Percentiles rank a stretch among this genome's conserved stretches.
phyloP scores from a whole-genome alignment of 306 rosid genomes.

The Arachis hypogaea region DNA sequence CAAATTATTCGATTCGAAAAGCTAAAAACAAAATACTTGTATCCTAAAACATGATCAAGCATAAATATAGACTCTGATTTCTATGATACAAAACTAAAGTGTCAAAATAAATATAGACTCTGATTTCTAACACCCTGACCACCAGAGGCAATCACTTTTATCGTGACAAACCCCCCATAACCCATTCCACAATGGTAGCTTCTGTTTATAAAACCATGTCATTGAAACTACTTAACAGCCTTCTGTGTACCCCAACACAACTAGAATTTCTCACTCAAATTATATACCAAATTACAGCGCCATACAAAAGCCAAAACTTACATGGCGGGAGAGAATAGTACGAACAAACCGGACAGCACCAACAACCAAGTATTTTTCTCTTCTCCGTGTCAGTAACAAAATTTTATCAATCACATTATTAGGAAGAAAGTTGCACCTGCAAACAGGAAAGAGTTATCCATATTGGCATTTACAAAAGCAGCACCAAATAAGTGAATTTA shows the following conservation, averaged over 20 bases:
- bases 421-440: slow-evolving; percentile 81
- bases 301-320: slow-evolving; percentile 47
- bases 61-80: too few species aligned
- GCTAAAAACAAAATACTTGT: too few species aligned
- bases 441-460: slow-evolving; percentile 32
- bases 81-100: too few species aligned
- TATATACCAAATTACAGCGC: not conserved
- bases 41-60: too few species aligned
- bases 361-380: slow-evolving; percentile 85
- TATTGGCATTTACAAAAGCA: slow-evolving; percentile 20
- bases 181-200: not conserved
- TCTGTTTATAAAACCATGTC: not conserved
- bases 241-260: not conserved
- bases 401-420: slow-evolving; percentile 78
- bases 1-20: too few species aligned
- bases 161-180: too few species aligned
- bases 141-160: too few species aligned
- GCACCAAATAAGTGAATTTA: slow-evolving; percentile 33
- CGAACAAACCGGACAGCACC: slow-evolving; percentile 96
- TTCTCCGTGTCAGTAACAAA: slow-evolving; percentile 74
- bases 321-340: slow-evolving; percentile 84
- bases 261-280: not conserved
- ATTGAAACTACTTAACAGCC: not conserved
- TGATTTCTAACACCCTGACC: too few species aligned
- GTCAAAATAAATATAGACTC: too few species aligned